Evolutionary conservation across 2,329 filamentous ascomycete species (phyloP).

Genomic region (Albophoma yamanashiensis): DNA sequence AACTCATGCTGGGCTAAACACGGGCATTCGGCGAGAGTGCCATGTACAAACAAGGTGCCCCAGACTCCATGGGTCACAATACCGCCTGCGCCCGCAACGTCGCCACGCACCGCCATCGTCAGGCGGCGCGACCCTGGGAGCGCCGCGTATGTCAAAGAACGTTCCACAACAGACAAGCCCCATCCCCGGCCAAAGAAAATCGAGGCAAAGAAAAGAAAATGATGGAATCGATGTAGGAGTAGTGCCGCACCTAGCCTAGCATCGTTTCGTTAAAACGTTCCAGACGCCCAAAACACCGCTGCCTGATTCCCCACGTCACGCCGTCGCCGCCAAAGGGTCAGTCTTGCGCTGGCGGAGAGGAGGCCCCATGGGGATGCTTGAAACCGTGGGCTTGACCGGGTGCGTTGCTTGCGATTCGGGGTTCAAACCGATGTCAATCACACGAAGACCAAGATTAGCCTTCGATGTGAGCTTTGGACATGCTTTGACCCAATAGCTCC

Average conservation of each 20-base stretch:
- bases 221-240: slow-evolving; percentile 2
- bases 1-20: slow-evolving; percentile 12
- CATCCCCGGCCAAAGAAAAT: background rate
- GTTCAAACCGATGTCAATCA: background rate
- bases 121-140: background rate
- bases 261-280: slow-evolving; percentile 13
- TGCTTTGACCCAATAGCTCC: slow-evolving; percentile 69
- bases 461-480: slow-evolving; percentile 72
- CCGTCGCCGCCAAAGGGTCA: background rate
- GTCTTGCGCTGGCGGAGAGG: background rate
- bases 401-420: background rate
- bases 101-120: background rate
- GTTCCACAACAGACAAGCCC: background rate
- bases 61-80: slow-evolving; percentile 5
- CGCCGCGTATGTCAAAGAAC: background rate
- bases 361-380: background rate
- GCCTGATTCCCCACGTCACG: slow-evolving; percentile 3
- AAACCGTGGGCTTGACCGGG: background rate
- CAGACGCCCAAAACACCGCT: slow-evolving; percentile 20
- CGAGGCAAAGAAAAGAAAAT: slow-evolving; percentile 8
- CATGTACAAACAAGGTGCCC: slow-evolving; percentile 19
- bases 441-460: slow-evolving; percentile 37
- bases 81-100: background rate
- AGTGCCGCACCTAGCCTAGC: slow-evolving; percentile 8
- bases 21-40: slow-evolving; percentile 20